Percentiles rank a stretch among this genome's conserved stretches.
phyloP scores from a whole-genome alignment of 2,329 filamentous ascomycete species.

The Botrytis paeoniae region DNA sequence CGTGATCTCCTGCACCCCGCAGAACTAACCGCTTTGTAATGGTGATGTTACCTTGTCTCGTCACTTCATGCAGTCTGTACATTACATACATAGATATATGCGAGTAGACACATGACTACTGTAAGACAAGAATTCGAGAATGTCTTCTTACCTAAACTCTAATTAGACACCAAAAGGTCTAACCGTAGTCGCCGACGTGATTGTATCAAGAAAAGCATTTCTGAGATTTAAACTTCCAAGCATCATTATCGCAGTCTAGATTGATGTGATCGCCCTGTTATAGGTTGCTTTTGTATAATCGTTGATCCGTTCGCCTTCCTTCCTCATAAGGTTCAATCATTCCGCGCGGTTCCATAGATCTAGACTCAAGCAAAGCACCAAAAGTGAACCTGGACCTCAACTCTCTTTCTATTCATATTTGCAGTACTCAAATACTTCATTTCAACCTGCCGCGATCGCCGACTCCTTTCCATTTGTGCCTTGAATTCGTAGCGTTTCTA shows the following conservation, averaged over 20 bases:
- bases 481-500: not conserved
- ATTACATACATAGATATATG: not conserved
- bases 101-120: not conserved
- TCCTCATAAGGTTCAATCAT: not conserved
- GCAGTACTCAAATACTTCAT: not conserved
- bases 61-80: not conserved
- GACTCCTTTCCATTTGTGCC: not conserved
- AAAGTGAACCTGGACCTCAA: not conserved
- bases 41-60: not conserved
- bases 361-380: not conserved
- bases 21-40: not conserved
- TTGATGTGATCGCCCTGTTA: not conserved
- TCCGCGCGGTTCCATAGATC: not conserved
- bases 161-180: not conserved
- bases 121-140: not conserved
- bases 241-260: not conserved
- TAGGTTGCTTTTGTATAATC: not conserved
- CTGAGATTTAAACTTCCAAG: not conserved
- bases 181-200: not conserved
- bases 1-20: constrained; percentile 14
- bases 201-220: not conserved
- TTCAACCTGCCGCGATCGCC: not conserved
- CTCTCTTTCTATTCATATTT: not conserved
- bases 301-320: not conserved
- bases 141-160: not conserved